Percentiles rank a stretch among this genome's conserved stretches.
These are phyloP conservation scores for Rhizopus sp. DNA, from an alignment of 371 early-diverging fungal species.

Conservation along the genomic window DNA sequence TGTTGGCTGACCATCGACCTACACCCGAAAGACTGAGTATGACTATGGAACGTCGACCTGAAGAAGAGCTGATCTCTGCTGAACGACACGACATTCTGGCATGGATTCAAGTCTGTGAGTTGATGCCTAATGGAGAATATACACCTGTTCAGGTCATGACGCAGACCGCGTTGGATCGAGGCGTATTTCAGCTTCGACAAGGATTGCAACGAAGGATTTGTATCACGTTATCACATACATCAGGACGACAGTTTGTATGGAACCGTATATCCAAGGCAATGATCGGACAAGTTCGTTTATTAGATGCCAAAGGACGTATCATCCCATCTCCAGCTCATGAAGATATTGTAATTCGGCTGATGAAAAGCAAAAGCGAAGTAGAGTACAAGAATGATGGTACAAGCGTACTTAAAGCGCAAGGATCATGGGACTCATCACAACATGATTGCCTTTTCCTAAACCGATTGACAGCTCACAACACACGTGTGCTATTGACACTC, in stretches of 20 bases:
- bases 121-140: conserved; percentile 74
- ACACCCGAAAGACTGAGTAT: background rate
- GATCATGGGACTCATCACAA: conserved; percentile 82
- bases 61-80: conserved; percentile 60
- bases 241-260: conserved; percentile 72
- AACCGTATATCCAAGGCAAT: conserved; percentile 52
- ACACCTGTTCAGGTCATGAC: conserved; percentile 69
- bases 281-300: conserved; percentile 65
- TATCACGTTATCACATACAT: conserved; percentile 70
- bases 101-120: conserved; percentile 72
- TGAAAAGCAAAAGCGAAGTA: conserved; percentile 30
- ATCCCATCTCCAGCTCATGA: conserved; percentile 54
- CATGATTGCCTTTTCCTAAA: conserved; percentile 75
- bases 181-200: conserved; percentile 76
- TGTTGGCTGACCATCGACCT: conserved; percentile 9
- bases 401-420: conserved; percentile 54
- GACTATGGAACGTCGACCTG: conserved; percentile 39
- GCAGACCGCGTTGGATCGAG: conserved; percentile 51
- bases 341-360: conserved; percentile 49
- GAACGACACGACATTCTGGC: conserved; percentile 73
- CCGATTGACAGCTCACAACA: conserved; percentile 57
- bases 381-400: conserved; percentile 62
- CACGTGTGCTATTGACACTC: conserved; percentile 56
- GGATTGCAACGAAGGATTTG: conserved; percentile 85
- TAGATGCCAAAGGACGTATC: conserved; percentile 67